Base-by-base conservation (phyloP, 129 eudicot species). In the Flaveria brownii region DNA sequence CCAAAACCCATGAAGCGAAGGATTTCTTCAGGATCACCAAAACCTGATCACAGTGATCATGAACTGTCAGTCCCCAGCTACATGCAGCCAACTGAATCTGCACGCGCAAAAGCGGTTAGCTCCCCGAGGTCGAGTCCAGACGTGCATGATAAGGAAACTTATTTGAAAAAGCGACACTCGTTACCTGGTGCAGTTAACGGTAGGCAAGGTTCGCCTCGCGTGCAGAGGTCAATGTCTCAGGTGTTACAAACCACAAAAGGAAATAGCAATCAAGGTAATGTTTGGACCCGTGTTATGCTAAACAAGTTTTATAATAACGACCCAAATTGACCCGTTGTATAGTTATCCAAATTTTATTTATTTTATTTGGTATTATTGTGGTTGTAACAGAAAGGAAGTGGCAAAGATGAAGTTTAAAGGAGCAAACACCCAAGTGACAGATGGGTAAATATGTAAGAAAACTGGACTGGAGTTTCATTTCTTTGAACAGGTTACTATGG, bases 71-170 rank as follows among this genome's bases (percentile, higher is more conserved):
- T 93, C 47, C 98, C 98, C 2, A 88, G 96, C 66, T 93, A 93
- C 80, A 93, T 93, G 98, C 97, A 93, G 74, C 90, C 96, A 14
- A 93, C 98, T n/a, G 90, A 93, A 84, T 90, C 98, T 51, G 98
- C 98, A 16, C 89, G 78, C 78, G 88, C 88, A 5, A 93, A 93
- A 85, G 96, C 97, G 17, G 70, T 78, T 39, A 71, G 81, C 81
- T 93, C 98, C 28, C 98, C 98, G 17, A 88, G 87, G 66, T 93
- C 93, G 25, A 93, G 97, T 41, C 98, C 98, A 5, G 98, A 93
- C 77, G 89, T 87, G 56, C 90, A 87, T n/a, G 97, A 93, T 61
- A 93, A 84, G 79, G 98, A 93, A 26, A 60, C 20, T 5, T 74
- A 77, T 72, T 41, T 80, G 25, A 90, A 87, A 80, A 93, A 90